phyloP scores from a whole-genome alignment of 345 rosid genomes.

The Adansonia digitata region DNA sequence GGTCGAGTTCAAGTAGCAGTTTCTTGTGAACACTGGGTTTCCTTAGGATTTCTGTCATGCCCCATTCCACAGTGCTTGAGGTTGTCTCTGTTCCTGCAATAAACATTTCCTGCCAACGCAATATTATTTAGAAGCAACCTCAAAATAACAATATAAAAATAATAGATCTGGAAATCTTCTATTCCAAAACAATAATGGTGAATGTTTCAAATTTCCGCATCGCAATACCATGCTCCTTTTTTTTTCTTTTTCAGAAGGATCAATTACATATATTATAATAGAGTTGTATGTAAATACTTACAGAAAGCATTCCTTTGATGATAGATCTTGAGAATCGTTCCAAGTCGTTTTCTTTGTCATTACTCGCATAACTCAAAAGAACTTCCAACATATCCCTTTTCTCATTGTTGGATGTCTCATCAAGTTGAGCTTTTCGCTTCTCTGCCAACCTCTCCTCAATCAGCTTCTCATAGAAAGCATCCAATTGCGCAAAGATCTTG shows the following conservation, averaged over 20 bases:
- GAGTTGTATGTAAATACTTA: not conserved
- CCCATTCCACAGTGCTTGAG: conserved; percentile 26
- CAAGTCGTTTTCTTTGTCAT: conserved; percentile 1
- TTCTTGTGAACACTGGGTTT: conserved; percentile 20
- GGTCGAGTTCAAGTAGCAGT: conserved; percentile 32
- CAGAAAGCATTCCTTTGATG: conserved; percentile 21
- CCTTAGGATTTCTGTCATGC: conserved; percentile 25
- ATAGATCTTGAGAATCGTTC: not conserved
- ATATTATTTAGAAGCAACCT: not conserved
- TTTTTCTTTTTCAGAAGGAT: no score
- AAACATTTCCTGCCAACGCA: conserved; percentile 18
- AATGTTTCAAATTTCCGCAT: no score
- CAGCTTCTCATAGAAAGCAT: conserved; percentile 15
- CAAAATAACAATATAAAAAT: not conserved
- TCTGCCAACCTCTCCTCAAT: conserved; percentile 18
- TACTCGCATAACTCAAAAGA: conserved; percentile 13
- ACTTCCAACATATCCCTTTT: conserved; percentile 16
- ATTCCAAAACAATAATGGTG: no score
- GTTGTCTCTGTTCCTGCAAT: conserved; percentile 26
- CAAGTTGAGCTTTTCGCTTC: not conserved
- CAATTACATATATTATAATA: not conserved
- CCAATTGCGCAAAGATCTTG: conserved; percentile 2
- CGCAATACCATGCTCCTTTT: no score
- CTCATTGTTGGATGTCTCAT: not conserved
- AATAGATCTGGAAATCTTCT: no score